Conservation (phyloP, 768 basidiomycete genomes). For the Boletus rufocinnamomeus region DNA sequence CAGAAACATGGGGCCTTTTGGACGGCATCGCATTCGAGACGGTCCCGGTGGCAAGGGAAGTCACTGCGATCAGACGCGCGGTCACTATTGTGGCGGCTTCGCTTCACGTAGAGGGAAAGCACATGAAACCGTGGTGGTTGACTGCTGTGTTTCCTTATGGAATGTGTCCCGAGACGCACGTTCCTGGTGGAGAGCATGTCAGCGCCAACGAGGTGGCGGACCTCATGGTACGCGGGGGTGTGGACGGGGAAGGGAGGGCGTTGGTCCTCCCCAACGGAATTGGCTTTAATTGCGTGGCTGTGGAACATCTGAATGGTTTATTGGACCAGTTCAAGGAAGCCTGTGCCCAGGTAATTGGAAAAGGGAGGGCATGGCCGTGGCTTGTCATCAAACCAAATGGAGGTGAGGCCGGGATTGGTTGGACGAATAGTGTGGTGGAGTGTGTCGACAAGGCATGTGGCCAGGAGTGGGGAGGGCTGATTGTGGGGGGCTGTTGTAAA, state of each 20-base stretch:
- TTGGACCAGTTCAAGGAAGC: constrained; percentile 38
- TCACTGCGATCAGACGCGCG: constrained; percentile 63
- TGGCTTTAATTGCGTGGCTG: constrained; percentile 74
- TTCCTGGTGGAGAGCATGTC: constrained; percentile 27
- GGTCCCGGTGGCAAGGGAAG: constrained; percentile 65
- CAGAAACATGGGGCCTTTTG: constrained; percentile 53
- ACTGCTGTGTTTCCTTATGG: constrained; percentile 61
- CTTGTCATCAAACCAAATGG: constrained; percentile 77
- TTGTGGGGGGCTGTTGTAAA: constrained; percentile 74
- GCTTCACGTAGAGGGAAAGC: constrained; percentile 22
- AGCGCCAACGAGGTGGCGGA: constrained; percentile 44
- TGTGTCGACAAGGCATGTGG: constrained; percentile 25
- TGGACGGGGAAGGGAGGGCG: constrained; percentile 11
- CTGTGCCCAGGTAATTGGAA: constrained; percentile 15
- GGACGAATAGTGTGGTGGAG: constrained; percentile 38
- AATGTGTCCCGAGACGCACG: constrained; percentile 43
- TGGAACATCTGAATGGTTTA: constrained; percentile 44
- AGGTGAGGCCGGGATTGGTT: constrained; percentile 42
- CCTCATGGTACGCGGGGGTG: constrained; percentile 37
- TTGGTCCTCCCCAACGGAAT: constrained; percentile 50
- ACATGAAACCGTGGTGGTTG: constrained; percentile 74
- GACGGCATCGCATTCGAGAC: constrained; percentile 80
- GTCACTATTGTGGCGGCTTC: constrained; percentile 42
- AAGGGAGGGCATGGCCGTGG: constrained; percentile 39
- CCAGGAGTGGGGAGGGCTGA: constrained; percentile 48